These are phyloP conservation scores for Naganishia cerealis DNA, from an alignment of 1,284 basidiomycete genomes.

Conservation along the genomic window DNA sequence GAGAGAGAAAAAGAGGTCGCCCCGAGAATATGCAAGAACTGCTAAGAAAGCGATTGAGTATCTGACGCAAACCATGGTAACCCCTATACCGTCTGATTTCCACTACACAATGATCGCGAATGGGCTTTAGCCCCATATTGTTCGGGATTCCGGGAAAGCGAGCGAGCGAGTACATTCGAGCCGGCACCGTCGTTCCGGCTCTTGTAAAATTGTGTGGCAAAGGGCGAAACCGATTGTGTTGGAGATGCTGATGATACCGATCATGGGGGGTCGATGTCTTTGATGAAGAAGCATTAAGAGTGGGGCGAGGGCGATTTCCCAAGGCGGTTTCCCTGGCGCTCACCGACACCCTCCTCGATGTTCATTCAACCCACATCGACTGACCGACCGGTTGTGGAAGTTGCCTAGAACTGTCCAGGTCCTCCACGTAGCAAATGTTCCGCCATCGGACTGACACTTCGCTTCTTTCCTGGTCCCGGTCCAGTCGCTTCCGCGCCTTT, in stretches of 20 bases:
- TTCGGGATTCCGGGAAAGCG: too few species aligned
- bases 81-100: not conserved
- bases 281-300: not conserved
- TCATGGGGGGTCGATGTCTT: not conserved
- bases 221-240: too few species aligned
- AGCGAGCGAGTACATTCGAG: too few species aligned
- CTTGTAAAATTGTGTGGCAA: too few species aligned
- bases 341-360: not conserved
- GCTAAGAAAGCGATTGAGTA: not conserved
- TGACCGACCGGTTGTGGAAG: not conserved
- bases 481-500: not conserved
- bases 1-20: not conserved
- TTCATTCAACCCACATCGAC: not conserved
- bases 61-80: not conserved
- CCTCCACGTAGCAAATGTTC: slow-evolving; percentile 25
- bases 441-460: slow-evolving; percentile 28
- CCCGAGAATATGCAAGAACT: slow-evolving; percentile 1
- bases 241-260: too few species aligned
- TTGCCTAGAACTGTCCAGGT: slow-evolving; percentile 24
- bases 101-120: too few species aligned
- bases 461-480: slow-evolving; percentile 8
- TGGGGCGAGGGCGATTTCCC: too few species aligned
- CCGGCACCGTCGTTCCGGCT: too few species aligned
- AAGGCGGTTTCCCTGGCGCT: not conserved
- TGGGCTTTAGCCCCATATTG: too few species aligned